Base-by-base conservation (phyloP, 2,329 filamentous ascomycete genomes). In the Emmonsiellopsis sp. region DNA sequence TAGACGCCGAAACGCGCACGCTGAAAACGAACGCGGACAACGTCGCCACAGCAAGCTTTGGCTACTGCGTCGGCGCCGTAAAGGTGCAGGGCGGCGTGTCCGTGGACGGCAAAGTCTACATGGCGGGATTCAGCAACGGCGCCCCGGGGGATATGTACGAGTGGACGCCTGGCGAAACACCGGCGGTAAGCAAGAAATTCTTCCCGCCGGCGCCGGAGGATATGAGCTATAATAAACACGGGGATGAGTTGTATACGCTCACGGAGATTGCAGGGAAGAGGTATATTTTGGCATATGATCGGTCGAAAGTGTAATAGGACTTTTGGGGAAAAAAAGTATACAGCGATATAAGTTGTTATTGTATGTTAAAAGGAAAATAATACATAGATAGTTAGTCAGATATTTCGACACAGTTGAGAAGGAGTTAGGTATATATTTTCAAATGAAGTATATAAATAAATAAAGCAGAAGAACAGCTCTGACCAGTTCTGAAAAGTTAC, bases 41-140 rank as follows among this genome's bases (percentile, higher is more conserved):
- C 2, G 57, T 57, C 5, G 37, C 59, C 2, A 58, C 55, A 6
- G 57, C 56, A 6, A 61, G 57, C 15, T 70, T 64, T 63, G 68
- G 66, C 0, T 63, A 65, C 54, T 70, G 65, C 54, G 61, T 68
- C 40, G 54, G 62, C 45, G 65, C 70, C 48, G 55, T 62, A 35
- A 60, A 62, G 30, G 62, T 69, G 57, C 69, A 72, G 49, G 68
- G 69, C 15, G 67, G 60, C 31, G 65, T 69, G 31, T 61, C 62
- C 26, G 62, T 59, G 5, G 58, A 67, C 10, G 61, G 60, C 11
- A 64, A 63, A 51, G 62, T 69, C 46, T 70, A 65, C 55, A 60
- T 71, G 50, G 65, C 64, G n/a, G 56, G 63, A 7, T 70, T 65
- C 54, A 69, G 68, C 37, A 61, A 62, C 7, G 59, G 51, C 11